Base-by-base conservation (phyloP, 371 early-diverging fungal genomes). In the Chytridium lagenaria region DNA sequence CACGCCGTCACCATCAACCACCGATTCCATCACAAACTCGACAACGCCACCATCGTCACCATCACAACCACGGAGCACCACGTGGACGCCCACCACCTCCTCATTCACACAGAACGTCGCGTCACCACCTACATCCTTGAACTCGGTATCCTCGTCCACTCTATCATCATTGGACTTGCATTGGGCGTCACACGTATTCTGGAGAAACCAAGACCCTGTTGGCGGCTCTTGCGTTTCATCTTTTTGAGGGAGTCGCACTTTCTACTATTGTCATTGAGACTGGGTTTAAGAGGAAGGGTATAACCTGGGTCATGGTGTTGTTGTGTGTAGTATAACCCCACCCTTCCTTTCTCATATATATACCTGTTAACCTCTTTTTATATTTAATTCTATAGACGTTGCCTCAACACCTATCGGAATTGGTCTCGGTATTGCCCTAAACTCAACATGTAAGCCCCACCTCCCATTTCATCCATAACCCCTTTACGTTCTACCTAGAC, bases 161-260 rank as follows among this genome's bases (percentile, higher is more conserved):
- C 94, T 0, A 86, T 96, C 69, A 87, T 95, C 59, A 89, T 96
- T 68, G 96, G 96, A 3, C 72, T 94, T 31, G 85, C 92, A 0
- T 37, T 72, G 23, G 90, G 92, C 19, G 87, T 89, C 31, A 84
- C 92, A 0, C 80, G 93, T 16, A 91, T 16, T 44, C 44, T 19
- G 87, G 87, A 30, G 89, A 87, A n/a, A 92, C 93, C 77, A 76
- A 79, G 19, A 85, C 90, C 0, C 86, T 95, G 26, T 75, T 92
- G 22, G 84, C 92, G 57, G 96, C 95, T 0, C 86, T 95, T 44
- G 84, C 87, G 31, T 94, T 95, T 81, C 96, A 96, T 80, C 95
- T 92, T 80, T 95, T 94, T 78, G 95, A 95, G 80, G 95, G 95
- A 30, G 72, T 94, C 30, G n/a, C n/a, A n/a, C n/a, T n/a, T n/a